These are phyloP conservation scores for Epichloe typhina DNA, from an alignment of 2,329 filamentous ascomycete genomes.

Conservation along the genomic window DNA sequence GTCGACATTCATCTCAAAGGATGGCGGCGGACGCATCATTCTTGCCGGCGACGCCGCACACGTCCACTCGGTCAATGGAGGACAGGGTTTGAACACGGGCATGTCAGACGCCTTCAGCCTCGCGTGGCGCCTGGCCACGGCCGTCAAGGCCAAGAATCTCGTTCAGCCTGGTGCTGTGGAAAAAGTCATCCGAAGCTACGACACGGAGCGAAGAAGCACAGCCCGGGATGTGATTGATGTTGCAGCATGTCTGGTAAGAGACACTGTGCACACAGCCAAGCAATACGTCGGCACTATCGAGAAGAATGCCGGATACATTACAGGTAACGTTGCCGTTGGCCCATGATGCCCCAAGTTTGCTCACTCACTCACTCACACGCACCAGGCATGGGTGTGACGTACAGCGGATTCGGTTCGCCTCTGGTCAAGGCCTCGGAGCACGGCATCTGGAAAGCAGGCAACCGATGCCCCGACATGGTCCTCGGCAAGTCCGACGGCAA, in stretches of 20 bases:
- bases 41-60: slow-evolving; percentile 45
- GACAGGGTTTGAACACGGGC: slow-evolving; percentile 46
- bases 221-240: slow-evolving; percentile 33
- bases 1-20: slow-evolving; percentile 23
- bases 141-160: slow-evolving; percentile 14
- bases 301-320: slow-evolving; percentile 34
- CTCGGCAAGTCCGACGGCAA: slow-evolving; percentile 9
- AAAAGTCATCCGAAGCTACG: slow-evolving; percentile 27
- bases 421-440: slow-evolving; percentile 19
- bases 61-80: slow-evolving; percentile 41
- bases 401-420: slow-evolving; percentile 21
- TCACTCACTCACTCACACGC: neutral
- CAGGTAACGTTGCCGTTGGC: slow-evolving; percentile 17
- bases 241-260: slow-evolving; percentile 31
- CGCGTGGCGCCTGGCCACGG: slow-evolving; percentile 34
- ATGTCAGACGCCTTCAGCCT: slow-evolving; percentile 42
- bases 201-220: slow-evolving; percentile 28
- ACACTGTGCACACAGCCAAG: slow-evolving; percentile 29
- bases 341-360: neutral
- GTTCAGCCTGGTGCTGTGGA: slow-evolving; percentile 8
- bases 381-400: slow-evolving; percentile 27
- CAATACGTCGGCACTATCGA: slow-evolving; percentile 34
- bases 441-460: slow-evolving; percentile 25
- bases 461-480: slow-evolving; percentile 24
- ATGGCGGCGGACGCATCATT: slow-evolving; percentile 31